Percentiles rank a stretch among this genome's conserved stretches.
phyloP scores from a whole-genome alignment of 2,329 filamentous ascomycete genomes.

The Chaetomium olivaceum region DNA sequence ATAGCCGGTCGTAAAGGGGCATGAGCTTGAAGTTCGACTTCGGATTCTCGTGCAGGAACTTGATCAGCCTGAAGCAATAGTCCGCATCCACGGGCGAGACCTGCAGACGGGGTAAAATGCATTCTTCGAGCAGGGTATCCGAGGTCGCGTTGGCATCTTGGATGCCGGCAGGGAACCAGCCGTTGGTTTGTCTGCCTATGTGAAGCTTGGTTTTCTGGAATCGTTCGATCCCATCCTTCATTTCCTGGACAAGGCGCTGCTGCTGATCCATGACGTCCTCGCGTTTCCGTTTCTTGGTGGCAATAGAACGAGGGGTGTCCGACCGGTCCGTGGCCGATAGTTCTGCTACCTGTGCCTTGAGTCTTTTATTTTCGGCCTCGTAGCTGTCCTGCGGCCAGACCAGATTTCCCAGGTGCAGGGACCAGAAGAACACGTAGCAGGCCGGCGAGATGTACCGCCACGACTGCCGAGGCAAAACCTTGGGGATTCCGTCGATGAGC shows the following conservation, averaged over 20 bases:
- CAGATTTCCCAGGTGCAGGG: constrained; percentile 79
- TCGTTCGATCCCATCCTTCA: constrained; percentile 66
- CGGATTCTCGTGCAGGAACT: constrained; percentile 80
- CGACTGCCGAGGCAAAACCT: constrained; percentile 60
- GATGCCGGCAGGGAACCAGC: constrained; percentile 72
- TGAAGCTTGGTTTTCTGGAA: constrained; percentile 68
- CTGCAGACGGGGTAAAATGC: constrained; percentile 83
- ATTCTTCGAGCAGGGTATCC: constrained; percentile 80
- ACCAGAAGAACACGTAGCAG: constrained; percentile 92
- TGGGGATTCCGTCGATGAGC: constrained; percentile 68
- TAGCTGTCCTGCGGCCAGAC: constrained; percentile 77
- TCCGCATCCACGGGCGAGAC: constrained; percentile 85
- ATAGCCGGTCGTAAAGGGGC: constrained; percentile 79
- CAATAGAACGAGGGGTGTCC: constrained; percentile 68
- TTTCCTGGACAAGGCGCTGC: constrained; percentile 71
- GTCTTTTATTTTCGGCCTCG: constrained; percentile 68
- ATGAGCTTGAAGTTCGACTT: constrained; percentile 85
- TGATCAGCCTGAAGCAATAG: constrained; percentile 83
- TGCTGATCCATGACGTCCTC: constrained; percentile 68
- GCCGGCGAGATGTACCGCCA: constrained; percentile 73
- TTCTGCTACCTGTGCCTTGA: constrained; percentile 66
- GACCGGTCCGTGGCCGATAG: constrained; percentile 67
- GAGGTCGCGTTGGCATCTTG: constrained; percentile 68
- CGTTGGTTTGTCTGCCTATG: constrained; percentile 71
- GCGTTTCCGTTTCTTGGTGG: constrained; percentile 67